A percentile compares a stretch with the other conserved stretches of the same genome.
Evolutionary conservation across 257 asterid genomes (phyloP).

Genomic region (Salvia splendens): DNA sequence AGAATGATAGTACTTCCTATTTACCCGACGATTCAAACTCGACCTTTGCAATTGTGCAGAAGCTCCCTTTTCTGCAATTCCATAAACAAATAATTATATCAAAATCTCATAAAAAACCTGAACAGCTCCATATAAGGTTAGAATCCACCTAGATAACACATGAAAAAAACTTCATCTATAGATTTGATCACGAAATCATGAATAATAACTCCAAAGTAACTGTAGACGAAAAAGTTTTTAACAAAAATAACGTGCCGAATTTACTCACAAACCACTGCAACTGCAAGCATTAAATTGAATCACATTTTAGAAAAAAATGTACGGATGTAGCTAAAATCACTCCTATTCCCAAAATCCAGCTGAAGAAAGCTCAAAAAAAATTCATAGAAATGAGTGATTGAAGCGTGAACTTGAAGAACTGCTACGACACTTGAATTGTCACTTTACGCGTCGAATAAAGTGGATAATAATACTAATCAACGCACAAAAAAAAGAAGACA

Average conservation of each 20-base stretch:
- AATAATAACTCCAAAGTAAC: conserved; percentile 25
- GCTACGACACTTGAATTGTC: conserved; percentile 18
- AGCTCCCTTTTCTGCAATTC: conserved; percentile 24
- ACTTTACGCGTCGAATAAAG: conserved; percentile 50
- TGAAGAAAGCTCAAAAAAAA: conserved; percentile 9
- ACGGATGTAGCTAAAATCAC: conserved; percentile 5
- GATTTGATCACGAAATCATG: conserved; percentile 16
- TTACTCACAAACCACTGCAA: conserved; percentile 15
- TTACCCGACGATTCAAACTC: conserved; percentile 22
- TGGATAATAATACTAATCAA: conserved; percentile 28
- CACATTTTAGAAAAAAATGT: neutral
- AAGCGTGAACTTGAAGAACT: conserved; percentile 32
- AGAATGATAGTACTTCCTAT: conserved; percentile 17
- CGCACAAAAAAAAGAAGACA: conserved; percentile 5
- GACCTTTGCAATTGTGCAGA: conserved; percentile 18
- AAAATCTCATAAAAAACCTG: neutral
- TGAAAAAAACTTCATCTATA: neutral
- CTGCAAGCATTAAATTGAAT: conserved; percentile 15
- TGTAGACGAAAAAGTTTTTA: neutral
- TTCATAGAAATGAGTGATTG: neutral
- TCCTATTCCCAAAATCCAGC: conserved; percentile 3
- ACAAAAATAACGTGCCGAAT: conserved; percentile 19
- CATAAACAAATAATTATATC: neutral
- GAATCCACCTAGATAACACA: conserved; percentile 7
- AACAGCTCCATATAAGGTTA: neutral